Base-by-base conservation (phyloP, 306 rosid species). In the Fagus sylvatica region DNA sequence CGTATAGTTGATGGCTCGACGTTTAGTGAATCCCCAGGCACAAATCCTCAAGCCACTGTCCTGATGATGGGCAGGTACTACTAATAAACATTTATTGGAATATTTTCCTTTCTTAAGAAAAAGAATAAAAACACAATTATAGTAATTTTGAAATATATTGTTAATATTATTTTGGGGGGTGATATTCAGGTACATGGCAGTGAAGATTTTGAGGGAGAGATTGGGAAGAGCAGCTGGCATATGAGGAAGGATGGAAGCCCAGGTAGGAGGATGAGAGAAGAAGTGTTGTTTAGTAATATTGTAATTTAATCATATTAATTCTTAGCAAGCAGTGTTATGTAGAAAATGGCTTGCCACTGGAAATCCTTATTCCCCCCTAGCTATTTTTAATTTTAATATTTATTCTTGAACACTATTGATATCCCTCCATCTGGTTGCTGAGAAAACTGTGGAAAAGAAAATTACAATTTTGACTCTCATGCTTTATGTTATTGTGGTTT, bases 61-160 rank as follows among this genome's bases (percentile, higher is more conserved):
- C 62, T 95, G 97, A 92, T 95, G 98, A 92, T 95, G 97, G 98
- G 98, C 46, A 95, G 98, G 98, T 92, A 79, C 15, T 46, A 46
- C 51, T 46, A 46, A 46, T 46, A 9, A 46, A 0, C 51, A 46
- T 46, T 46, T 46, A 0, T 46, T 46, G 15, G 13, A 46, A 46
- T 8, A 46, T 46, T 46, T 46, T 46, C 51, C 51, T 15, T 46
- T 46, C 15, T 46, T 46, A 46, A 46, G 11, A 46, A 46, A 10
- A 8, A 46, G 2, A 43, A 43, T 43, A 8, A 43, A 37, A 78
- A 46, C 55, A 30, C 55, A 32, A 9, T 62, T 10, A 30, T 42
- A 41, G 41, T 41, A 34, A 30, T 65, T 7, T 37, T 75, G 5
- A 8, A 66, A 53, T 15, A 12, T 22, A 34, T 19, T 16, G 10